A percentile compares a stretch with the other conserved stretches of the same genome.
Evolutionary conservation across 805 yeast species (phyloP).

Genomic region (Ogataea nitratoaversa): DNA sequence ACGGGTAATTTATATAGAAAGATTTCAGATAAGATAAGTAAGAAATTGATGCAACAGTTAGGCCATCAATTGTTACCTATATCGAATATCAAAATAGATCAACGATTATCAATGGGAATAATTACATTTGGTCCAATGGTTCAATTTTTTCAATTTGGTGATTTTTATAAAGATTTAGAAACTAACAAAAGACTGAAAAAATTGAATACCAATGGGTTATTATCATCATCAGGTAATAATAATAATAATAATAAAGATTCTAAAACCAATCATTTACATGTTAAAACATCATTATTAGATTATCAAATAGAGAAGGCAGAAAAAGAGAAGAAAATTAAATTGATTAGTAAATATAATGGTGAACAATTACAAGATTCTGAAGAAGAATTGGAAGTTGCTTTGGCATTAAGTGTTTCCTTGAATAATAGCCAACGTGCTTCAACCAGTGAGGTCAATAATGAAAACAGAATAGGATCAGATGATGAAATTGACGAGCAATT

Average conservation of each 20-base stretch:
- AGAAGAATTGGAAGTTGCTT: slow-evolving; percentile 38
- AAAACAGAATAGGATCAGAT: no score
- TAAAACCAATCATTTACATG: slow-evolving; percentile 28
- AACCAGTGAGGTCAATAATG: no score
- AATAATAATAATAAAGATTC: slow-evolving; percentile 15
- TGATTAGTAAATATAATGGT: slow-evolving; percentile 47
- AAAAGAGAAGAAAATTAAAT: slow-evolving; percentile 16
- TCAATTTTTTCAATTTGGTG: slow-evolving; percentile 47
- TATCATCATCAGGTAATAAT: background rate
- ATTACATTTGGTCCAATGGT: slow-evolving; percentile 37
- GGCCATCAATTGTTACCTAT: slow-evolving; percentile 17
- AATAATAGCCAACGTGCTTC: slow-evolving; percentile 4
- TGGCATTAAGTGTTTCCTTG: slow-evolving; percentile 37
- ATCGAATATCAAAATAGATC: slow-evolving; percentile 20
- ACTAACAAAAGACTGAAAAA: slow-evolving; percentile 13
- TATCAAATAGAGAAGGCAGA: slow-evolving; percentile 26
- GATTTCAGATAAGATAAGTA: slow-evolving; percentile 16
- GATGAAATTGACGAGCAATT: slow-evolving; percentile 13
- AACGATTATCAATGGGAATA: slow-evolving; percentile 31
- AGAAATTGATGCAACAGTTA: slow-evolving; percentile 12
- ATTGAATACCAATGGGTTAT: slow-evolving; percentile 14
- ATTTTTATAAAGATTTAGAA: slow-evolving; percentile 20
- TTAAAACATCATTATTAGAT: slow-evolving; percentile 31
- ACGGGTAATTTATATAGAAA: slow-evolving; percentile 40
- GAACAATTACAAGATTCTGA: slow-evolving; percentile 32